Conservation (phyloP, 2,329 filamentous ascomycete species). For the Clonostachys byssicola region DNA sequence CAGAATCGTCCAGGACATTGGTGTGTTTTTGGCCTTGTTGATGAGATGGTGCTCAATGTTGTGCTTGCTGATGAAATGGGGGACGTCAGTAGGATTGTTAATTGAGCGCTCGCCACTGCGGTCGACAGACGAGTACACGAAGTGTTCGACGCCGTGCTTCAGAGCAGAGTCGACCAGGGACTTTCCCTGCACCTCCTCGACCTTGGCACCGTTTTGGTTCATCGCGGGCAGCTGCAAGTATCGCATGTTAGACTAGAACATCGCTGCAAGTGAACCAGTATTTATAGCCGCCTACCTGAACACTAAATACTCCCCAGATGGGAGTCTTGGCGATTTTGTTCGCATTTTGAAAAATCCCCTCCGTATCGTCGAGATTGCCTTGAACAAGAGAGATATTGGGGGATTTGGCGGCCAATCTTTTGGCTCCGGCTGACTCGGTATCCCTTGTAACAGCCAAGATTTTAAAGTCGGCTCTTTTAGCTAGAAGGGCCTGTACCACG, state of each 20-base stretch:
- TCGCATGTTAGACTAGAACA: too few species aligned
- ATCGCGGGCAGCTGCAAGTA: neutral
- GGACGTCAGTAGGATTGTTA: slow-evolving; percentile 47
- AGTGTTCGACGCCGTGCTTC: slow-evolving; percentile 47
- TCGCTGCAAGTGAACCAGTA: too few species aligned
- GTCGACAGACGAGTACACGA: slow-evolving; percentile 60
- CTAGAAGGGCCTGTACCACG: slow-evolving; percentile 20
- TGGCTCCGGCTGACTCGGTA: slow-evolving; percentile 40
- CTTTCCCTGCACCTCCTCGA: slow-evolving; percentile 44
- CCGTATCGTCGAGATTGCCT: slow-evolving; percentile 49
- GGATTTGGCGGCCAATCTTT: slow-evolving; percentile 37
- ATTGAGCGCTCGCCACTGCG: slow-evolving; percentile 49
- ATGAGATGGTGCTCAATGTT: slow-evolving; percentile 56
- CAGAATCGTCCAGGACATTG: slow-evolving; percentile 29
- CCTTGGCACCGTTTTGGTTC: slow-evolving; percentile 6
- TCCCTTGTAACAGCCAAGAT: slow-evolving; percentile 60
- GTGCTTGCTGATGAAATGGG: slow-evolving; percentile 58
- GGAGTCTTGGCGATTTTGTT: slow-evolving; percentile 12
- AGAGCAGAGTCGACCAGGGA: slow-evolving; percentile 50
- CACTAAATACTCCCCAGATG: slow-evolving; percentile 58
- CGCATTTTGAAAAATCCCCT: slow-evolving; percentile 42
- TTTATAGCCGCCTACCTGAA: slow-evolving; percentile 36
- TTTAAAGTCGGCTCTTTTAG: slow-evolving; percentile 27
- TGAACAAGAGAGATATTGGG: slow-evolving; percentile 49
- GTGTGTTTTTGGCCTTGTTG: slow-evolving; percentile 12